phyloP scores from a whole-genome alignment of 2,329 filamentous ascomycete genomes.

The Fusarium musae region DNA sequence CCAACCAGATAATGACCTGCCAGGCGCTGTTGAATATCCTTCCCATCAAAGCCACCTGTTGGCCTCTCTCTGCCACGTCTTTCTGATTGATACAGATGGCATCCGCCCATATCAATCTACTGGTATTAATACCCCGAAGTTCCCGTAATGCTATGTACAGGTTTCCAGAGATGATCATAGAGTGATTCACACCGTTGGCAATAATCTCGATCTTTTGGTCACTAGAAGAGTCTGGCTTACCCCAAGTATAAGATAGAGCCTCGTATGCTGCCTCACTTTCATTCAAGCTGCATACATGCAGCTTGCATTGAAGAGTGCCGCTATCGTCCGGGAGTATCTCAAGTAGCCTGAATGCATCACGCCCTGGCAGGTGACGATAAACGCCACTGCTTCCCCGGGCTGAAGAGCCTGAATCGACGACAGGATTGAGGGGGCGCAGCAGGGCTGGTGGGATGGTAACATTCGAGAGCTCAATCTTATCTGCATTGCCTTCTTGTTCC shows the following conservation, averaged over 20 bases:
- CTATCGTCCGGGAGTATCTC: too few species aligned
- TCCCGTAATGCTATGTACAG: neutral
- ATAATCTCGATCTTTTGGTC: neutral
- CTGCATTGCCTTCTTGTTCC: too few species aligned
- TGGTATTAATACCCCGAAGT: fast-evolving
- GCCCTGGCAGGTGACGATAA: too few species aligned
- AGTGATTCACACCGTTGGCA: fast-evolving
- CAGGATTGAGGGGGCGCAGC: too few species aligned
- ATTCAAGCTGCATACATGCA: neutral
- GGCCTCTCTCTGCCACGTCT: neutral
- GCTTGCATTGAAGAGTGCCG: neutral
- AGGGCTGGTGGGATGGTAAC: too few species aligned
- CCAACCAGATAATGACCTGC: fast-evolving
- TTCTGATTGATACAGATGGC: neutral
- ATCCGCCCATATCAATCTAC: neutral
- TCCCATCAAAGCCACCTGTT: neutral
- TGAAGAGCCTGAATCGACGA: too few species aligned
- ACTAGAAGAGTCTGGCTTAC: fast-evolving
- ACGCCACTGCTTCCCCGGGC: too few species aligned
- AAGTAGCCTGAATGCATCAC: too few species aligned
- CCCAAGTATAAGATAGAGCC: neutral
- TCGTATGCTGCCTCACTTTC: neutral
- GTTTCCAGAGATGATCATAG: fast-evolving
- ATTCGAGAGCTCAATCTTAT: too few species aligned
- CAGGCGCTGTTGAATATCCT: fast-evolving